A percentile compares a stretch with the other conserved stretches of the same genome.
Conservation (phyloP, 352 stramenopile species). For the Pythium sukuiense region DNA sequence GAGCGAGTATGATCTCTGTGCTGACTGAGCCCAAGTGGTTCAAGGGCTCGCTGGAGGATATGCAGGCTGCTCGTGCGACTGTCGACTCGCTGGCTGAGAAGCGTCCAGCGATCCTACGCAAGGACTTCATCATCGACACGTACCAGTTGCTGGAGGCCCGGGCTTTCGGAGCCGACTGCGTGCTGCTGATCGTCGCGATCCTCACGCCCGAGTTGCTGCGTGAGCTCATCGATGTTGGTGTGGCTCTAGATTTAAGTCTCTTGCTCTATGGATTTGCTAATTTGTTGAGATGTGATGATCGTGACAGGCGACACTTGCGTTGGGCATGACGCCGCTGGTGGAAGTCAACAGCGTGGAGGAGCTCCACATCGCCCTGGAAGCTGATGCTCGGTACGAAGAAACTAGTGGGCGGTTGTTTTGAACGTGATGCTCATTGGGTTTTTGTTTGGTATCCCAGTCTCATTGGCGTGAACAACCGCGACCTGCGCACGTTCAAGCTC, state of each 20-base stretch:
- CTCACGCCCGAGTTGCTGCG: conserved; percentile 59
- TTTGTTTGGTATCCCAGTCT: conserved; percentile 38
- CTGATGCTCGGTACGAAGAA: conserved; percentile 65
- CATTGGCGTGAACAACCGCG: conserved; percentile 99
- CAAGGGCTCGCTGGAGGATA: conserved; percentile 93
- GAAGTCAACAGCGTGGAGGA: conserved; percentile 96
- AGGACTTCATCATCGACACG: conserved; percentile 96
- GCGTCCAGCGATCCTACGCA: conserved; percentile 80
- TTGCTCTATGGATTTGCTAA: neutral
- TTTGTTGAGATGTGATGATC: neutral
- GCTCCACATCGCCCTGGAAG: conserved; percentile 92
- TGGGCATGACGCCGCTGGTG: conserved; percentile 97
- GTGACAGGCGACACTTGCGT: conserved; percentile 70
- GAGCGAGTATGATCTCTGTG: conserved; percentile 96
- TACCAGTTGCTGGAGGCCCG: conserved; percentile 96
- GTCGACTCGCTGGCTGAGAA: conserved; percentile 38
- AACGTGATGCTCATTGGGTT: neutral
- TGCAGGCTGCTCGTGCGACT: conserved; percentile 53
- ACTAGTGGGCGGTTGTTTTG: neutral
- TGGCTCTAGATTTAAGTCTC: neutral
- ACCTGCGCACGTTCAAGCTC: conserved; percentile 98
- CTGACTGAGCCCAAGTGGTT: conserved; percentile 98
- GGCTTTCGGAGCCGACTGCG: conserved; percentile 94
- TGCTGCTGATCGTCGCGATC: conserved; percentile 97
- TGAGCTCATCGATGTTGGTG: conserved; percentile 55